A percentile compares a stretch with the other conserved stretches of the same genome.
These are phyloP conservation scores for Beauveria sp. DNA, from an alignment of 2,329 filamentous ascomycete species.

Conservation along the genomic window DNA sequence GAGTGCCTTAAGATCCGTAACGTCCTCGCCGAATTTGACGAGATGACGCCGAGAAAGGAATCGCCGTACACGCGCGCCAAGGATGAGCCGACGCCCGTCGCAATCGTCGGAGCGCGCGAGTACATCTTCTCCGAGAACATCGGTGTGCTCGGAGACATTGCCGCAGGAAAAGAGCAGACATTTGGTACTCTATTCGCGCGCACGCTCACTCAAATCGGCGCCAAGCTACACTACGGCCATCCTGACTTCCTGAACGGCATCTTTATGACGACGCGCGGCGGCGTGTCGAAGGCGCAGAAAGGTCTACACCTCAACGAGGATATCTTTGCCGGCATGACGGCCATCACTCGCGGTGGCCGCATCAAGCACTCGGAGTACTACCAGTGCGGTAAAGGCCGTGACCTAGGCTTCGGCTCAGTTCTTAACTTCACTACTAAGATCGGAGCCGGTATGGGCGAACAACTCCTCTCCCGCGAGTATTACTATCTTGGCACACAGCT, in stretches of 20 bases:
- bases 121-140: slow-evolving; percentile 99
- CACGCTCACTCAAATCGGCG: slow-evolving; percentile 92
- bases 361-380: slow-evolving; percentile 99
- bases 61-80: slow-evolving; percentile 93
- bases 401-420: slow-evolving; percentile 98
- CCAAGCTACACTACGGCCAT: slow-evolving; percentile 97
- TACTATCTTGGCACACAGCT: slow-evolving; percentile 98
- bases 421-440: slow-evolving; percentile 99
- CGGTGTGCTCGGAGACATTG: slow-evolving; percentile 95
- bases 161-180: slow-evolving; percentile 98
- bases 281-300: slow-evolving; percentile 98
- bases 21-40: slow-evolving; percentile 94
- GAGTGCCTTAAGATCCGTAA: slow-evolving; percentile 98
- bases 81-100: slow-evolving; percentile 63
- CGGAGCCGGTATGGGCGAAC: slow-evolving; percentile 98
- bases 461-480: slow-evolving; percentile 97
- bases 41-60: slow-evolving; percentile 93
- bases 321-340: slow-evolving; percentile 99
- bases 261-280: slow-evolving; percentile 97
- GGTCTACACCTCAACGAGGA: slow-evolving; percentile 98
- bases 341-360: slow-evolving; percentile 84
- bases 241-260: slow-evolving; percentile 99
- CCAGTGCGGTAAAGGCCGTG: slow-evolving; percentile 99
- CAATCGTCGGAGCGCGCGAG: slow-evolving; percentile 95
- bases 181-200: slow-evolving; percentile 98